Evolutionary conservation across 2,329 filamentous ascomycete species (phyloP).

Genomic region (Aspergillus sp.): DNA sequence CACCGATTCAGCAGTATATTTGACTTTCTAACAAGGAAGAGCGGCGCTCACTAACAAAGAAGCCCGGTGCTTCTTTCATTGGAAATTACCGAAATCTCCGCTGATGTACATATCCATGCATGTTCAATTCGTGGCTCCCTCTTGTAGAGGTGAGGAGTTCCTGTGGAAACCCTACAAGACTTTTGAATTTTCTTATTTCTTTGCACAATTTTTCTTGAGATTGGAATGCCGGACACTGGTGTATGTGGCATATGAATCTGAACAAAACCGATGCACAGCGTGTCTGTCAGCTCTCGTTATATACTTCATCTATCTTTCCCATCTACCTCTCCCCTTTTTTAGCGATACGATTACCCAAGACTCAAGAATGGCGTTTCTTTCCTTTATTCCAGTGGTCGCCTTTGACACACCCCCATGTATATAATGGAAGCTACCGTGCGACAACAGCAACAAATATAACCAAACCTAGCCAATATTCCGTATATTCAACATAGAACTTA

Average conservation of each 20-base stretch:
- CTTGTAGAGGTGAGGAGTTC: constrained; percentile 9
- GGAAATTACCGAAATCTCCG: background rate
- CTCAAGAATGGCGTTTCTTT: background rate
- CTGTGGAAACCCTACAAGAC: background rate
- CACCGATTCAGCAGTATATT: constrained; percentile 34
- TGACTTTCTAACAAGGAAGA: constrained; percentile 27
- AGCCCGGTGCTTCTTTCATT: constrained; percentile 10
- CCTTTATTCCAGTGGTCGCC: background rate
- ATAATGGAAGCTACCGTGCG: background rate
- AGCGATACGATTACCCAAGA: background rate
- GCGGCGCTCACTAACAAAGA: constrained; percentile 19
- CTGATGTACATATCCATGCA: background rate
- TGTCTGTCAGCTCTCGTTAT: background rate
- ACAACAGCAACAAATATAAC: background rate
- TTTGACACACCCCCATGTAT: background rate
- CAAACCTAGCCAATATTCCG: background rate
- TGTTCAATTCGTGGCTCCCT: constrained; percentile 4
- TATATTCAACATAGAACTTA: background rate
- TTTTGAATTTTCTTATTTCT: background rate
- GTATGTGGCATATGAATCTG: background rate
- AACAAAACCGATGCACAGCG: background rate
- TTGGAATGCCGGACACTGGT: background rate
- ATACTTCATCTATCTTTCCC: background rate
- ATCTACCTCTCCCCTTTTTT: background rate
- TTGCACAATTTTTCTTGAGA: background rate